A percentile compares a stretch with the other conserved stretches of the same genome.
Conservation (phyloP, 2,329 filamentous ascomycete genomes). For the Fusarium domesticum region DNA sequence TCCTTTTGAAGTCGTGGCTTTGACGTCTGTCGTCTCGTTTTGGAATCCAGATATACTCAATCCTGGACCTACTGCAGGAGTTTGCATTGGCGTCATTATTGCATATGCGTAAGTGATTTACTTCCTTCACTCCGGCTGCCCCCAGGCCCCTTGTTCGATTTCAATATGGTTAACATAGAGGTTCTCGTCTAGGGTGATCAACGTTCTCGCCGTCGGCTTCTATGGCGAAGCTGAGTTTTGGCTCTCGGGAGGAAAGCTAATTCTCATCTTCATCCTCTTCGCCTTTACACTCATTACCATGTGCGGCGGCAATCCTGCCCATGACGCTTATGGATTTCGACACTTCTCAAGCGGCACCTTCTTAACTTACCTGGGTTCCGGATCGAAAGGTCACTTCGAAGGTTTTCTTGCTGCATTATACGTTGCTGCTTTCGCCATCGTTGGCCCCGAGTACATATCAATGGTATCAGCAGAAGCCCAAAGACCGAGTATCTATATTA, state of each 20-base stretch:
- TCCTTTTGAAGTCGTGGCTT: constrained; percentile 33
- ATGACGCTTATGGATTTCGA: constrained; percentile 20
- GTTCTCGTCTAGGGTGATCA: constrained; percentile 31
- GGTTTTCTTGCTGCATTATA: constrained; percentile 18
- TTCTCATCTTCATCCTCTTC: constrained; percentile 23
- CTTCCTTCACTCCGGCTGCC: no score
- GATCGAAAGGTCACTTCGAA: constrained; percentile 16
- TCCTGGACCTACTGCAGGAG: constrained; percentile 31
- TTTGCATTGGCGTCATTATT: constrained; percentile 19
- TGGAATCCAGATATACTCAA: constrained; percentile 19
- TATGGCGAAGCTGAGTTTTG: constrained; percentile 26
- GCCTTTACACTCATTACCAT: constrained; percentile 23
- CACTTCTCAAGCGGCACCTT: constrained; percentile 18
- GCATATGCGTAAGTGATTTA: constrained; percentile 21
- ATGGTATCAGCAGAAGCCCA: constrained; percentile 20
- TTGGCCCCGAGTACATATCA: constrained; percentile 23
- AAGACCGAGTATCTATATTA: constrained; percentile 59
- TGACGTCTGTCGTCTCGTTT: constrained; percentile 34
- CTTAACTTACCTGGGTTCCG: constrained; percentile 9
- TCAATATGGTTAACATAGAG: constrained; percentile 17
- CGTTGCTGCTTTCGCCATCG: constrained; percentile 17
- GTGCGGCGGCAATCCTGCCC: constrained; percentile 19
- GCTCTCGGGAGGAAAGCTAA: constrained; percentile 18
- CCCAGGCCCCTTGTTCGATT: no score
- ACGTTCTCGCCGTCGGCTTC: constrained; percentile 33